Base-by-base conservation (phyloP, 371 early-diverging fungal species). In the Circinella minor region DNA sequence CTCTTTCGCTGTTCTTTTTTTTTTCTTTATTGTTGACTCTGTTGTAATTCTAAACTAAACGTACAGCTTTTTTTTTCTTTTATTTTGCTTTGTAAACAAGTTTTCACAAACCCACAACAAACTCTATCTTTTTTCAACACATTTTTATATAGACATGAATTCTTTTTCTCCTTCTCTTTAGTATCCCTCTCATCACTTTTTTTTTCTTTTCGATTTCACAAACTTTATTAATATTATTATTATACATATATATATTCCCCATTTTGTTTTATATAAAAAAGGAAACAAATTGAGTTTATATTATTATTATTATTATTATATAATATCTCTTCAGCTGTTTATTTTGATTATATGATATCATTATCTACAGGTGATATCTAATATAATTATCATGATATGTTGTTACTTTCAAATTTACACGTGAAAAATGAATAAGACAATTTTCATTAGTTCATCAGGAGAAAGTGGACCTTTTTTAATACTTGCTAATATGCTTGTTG, bases 21-120 rank as follows among this genome's bases (percentile, higher is more conserved):
- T 15, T 54, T 54, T 15, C 54, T 6, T 13, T 54, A 13, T n/a
- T n/a, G 6, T 18, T 54, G 9, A 8, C 6, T 18, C 54, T 54
- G 54, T 54, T 54, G 54, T 54, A 54, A 54, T 54, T 54, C 15
- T 54, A 54, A 43, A 43, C 43, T 43, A 43, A 43, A 43, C 11
- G 51, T 51, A 51, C 51, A 15, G 15, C 51, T 51, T 15, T 51
- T 51, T 51, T 51, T n/a, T 51, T 15, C 9, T 47, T 47, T 11
- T 51, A 27, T 51, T n/a, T n/a, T 51, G 15, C 4, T 15, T 13
- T 15, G 8, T 51, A 51, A 8, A 51, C 51, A 57, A 20, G 27
- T 27, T 10, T 34, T 27, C 27, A 27, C 27, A 10, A 5, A 6
- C 27, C 14, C 9, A 10, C 14, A 27, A 27, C 27, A 27, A 27